Evolutionary conservation across 371 early-diverging fungal genomes (phyloP).

Genomic region (Mucor plumbeus): DNA sequence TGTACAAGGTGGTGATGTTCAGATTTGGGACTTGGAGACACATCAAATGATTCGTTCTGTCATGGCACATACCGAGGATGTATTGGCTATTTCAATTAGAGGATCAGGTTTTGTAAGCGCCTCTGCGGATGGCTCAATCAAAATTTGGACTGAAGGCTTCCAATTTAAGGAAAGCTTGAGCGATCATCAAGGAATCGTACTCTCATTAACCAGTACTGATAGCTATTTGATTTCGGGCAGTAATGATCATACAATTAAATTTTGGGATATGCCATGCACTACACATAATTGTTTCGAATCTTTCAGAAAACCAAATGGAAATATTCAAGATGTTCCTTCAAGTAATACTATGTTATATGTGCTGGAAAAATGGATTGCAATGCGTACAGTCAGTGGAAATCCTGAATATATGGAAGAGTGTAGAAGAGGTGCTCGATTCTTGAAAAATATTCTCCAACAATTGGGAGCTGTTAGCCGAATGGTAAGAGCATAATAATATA

Average conservation of each 20-base stretch:
- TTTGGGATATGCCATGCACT: conserved; percentile 47
- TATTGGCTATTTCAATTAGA: conserved; percentile 60
- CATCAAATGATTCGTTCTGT: conserved; percentile 72
- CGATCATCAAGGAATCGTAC: conserved; percentile 69
- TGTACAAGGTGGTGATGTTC: conserved; percentile 77
- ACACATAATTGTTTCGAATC: conserved; percentile 22
- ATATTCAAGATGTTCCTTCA: conserved; percentile 27
- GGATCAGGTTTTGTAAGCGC: conserved; percentile 68
- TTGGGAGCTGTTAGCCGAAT: conserved; percentile 76
- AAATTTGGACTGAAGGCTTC: conserved; percentile 74
- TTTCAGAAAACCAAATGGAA: conserved; percentile 30
- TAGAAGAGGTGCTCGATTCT: conserved; percentile 25
- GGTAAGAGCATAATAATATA: conserved; percentile 24
- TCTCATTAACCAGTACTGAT: conserved; percentile 64
- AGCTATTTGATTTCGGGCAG: conserved; percentile 69
- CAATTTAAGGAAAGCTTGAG: conserved; percentile 63
- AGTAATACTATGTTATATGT: conserved; percentile 68
- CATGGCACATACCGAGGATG: conserved; percentile 73
- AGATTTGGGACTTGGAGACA: conserved; percentile 84
- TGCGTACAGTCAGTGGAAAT: conserved; percentile 74
- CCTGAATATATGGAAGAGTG: conserved; percentile 47
- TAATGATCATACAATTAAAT: conserved; percentile 72
- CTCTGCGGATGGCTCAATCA: conserved; percentile 77
- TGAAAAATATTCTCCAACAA: conserved; percentile 70
- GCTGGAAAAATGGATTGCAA: conserved; percentile 74